phyloP scores from a whole-genome alignment of 495 filamentous ascomycete species.

The Trypethelium eluteriae region DNA sequence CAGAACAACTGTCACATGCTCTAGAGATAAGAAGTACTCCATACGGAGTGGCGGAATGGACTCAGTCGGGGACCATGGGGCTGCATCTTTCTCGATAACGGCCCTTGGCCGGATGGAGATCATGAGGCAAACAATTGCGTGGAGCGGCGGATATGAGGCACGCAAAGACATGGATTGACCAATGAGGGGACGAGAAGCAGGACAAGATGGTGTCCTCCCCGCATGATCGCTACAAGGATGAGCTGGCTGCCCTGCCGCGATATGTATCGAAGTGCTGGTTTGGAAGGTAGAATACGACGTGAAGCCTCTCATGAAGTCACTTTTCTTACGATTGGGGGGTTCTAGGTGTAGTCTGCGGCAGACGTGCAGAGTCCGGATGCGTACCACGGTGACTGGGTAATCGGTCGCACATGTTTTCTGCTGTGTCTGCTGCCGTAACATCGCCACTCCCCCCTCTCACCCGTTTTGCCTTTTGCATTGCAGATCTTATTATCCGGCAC shows the following conservation, averaged over 20 bases:
- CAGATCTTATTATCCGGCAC: slow-evolving; percentile 9
- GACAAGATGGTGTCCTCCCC: slow-evolving; percentile 1
- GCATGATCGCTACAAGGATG: slow-evolving; percentile 10
- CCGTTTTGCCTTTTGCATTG: not conserved
- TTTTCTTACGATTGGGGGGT: not conserved
- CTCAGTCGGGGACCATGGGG: too few relatives aligned
- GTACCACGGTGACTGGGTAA: not conserved
- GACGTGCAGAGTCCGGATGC: not conserved
- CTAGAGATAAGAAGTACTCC: not conserved
- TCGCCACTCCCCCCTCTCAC: not conserved
- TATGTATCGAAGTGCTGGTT: not conserved
- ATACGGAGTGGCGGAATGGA: too few relatives aligned
- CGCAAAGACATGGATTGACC: not conserved
- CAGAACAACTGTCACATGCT: not conserved
- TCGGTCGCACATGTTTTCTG: slow-evolving; percentile 1
- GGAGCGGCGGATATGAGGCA: not conserved
- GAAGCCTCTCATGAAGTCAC: not conserved
- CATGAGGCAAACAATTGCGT: slow-evolving; percentile 11
- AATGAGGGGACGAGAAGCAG: not conserved
- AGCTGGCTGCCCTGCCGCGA: not conserved
- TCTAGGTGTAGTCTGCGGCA: not conserved
- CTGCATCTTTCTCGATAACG: slow-evolving; percentile 3
- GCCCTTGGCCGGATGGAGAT: not conserved
- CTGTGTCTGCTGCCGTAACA: not conserved
- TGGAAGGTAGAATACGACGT: not conserved